Evolutionary conservation across 2,329 filamentous ascomycete species (phyloP).

Genomic region (Fusarium sp.): DNA sequence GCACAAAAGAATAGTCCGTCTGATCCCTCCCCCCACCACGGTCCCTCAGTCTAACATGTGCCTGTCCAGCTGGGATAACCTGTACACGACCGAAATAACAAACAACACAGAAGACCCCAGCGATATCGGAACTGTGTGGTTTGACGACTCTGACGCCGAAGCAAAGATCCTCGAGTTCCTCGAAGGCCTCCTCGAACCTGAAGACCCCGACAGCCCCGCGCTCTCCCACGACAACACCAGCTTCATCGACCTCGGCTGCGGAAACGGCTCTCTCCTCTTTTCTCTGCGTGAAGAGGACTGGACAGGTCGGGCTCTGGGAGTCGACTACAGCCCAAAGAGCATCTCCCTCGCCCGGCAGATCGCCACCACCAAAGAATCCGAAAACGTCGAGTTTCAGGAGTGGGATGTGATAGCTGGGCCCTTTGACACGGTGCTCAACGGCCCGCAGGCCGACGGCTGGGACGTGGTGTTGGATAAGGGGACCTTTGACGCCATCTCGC

Average conservation of each 20-base stretch:
- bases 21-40: not conserved
- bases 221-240: slow-evolving; percentile 56
- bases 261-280: slow-evolving; percentile 93
- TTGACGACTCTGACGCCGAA: slow-evolving; percentile 92
- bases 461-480: slow-evolving; percentile 98
- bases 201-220: slow-evolving; percentile 36
- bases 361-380: slow-evolving; percentile 48
- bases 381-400: slow-evolving; percentile 58
- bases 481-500: slow-evolving; percentile 93
- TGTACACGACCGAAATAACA: slow-evolving; percentile 77
- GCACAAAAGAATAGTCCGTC: slow-evolving; percentile 90
- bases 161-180: slow-evolving; percentile 81
- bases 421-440: slow-evolving; percentile 50
- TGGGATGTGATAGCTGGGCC: slow-evolving; percentile 73
- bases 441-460: slow-evolving; percentile 67
- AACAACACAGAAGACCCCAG: slow-evolving; percentile 79
- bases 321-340: slow-evolving; percentile 86
- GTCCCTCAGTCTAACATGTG: slow-evolving; percentile 23
- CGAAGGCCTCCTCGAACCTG: slow-evolving; percentile 51
- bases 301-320: slow-evolving; percentile 79
- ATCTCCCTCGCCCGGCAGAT: slow-evolving; percentile 80
- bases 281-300: slow-evolving; percentile 76
- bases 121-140: slow-evolving; percentile 94
- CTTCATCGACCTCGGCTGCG: slow-evolving; percentile 91
- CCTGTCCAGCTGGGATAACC: slow-evolving; percentile 75